Conservation (phyloP, 139 green algal genomes). For the Picochlorum sp. region DNA sequence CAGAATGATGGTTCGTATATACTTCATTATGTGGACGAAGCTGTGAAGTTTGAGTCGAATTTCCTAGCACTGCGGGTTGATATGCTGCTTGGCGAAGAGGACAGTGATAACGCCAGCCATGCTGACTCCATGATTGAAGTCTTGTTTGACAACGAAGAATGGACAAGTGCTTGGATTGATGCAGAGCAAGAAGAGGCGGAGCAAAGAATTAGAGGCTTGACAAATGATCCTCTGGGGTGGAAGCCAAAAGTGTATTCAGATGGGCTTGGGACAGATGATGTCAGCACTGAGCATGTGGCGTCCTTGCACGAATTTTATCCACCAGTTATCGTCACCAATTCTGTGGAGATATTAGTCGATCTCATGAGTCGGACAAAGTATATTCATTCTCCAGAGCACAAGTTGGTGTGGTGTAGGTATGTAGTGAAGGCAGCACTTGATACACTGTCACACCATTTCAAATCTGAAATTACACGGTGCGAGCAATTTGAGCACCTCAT, state of each 20-base stretch:
- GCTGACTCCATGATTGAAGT: slow-evolving; percentile 15
- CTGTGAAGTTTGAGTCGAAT: slow-evolving; percentile 28
- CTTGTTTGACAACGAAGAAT: slow-evolving; percentile 19
- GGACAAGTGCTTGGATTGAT: slow-evolving; percentile 24
- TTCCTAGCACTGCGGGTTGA: slow-evolving; percentile 18
- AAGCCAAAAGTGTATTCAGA: slow-evolving; percentile 9
- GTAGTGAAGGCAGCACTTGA: slow-evolving; percentile 11
- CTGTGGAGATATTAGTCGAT: not conserved
- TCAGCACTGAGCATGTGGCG: not conserved
- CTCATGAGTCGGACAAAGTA: slow-evolving; percentile 12
- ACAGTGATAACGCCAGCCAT: slow-evolving; percentile 10
- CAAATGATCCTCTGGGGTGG: slow-evolving; percentile 30
- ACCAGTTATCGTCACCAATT: not conserved
- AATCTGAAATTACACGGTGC: slow-evolving; percentile 9
- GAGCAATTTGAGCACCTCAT: slow-evolving; percentile 36
- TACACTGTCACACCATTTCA: slow-evolving; percentile 13
- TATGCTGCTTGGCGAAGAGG: not conserved
- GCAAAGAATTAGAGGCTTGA: slow-evolving; percentile 15
- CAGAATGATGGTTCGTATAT: slow-evolving; percentile 20
- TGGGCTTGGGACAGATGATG: not conserved
- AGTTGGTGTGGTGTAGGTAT: too few species aligned
- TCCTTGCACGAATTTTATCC: slow-evolving; percentile 14
- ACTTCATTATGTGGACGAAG: slow-evolving; percentile 36
- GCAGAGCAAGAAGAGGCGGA: slow-evolving; percentile 35
- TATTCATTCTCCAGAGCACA: slow-evolving; percentile 5